Evolutionary conservation across 2,329 filamentous ascomycete genomes (phyloP), one percentile per base, ranked within the genome.

Genomic region (Alternaria tenuissima): DNA sequence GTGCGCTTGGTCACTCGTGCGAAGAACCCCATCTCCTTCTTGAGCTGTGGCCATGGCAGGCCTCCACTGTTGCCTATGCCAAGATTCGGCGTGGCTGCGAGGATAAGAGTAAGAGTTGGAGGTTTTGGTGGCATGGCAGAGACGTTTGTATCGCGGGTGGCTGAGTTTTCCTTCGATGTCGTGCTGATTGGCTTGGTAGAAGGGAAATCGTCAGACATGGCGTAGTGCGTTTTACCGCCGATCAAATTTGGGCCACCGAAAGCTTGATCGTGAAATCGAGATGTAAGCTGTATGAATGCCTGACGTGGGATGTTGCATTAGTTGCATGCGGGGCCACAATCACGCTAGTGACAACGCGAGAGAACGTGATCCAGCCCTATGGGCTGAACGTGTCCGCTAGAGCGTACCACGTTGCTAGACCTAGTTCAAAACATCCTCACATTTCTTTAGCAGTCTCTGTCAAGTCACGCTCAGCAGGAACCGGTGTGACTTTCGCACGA

Each of bases 21-120:
- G 78, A 99, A 99, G 78, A 97, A 98, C 39, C 89, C 88, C 93
- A 99, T 97, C 80, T 99, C 95, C 64, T 91, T 89, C 79, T 89
- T 92, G 34, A 98, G 86, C 43, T 91, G 90, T 0, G 90, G 92
- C 95, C 95, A 99, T 4, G 95, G 95, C 55, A 99, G 87, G 4
- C 84, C 86, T 61, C 93, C 93, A 61, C 85, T 84, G 47, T 87
- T 85, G 60, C 95, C 95, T 72, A 99, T 98, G 76, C 95, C 95
- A 83, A 97, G 92, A 71, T 84, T 87, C 53, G 90, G 89, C n/a
- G 94, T 96, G 18, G 94, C 90, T n/a, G 92, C 94, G 71, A 97
- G 93, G 78, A 98, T 91, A 71, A 97, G 87, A n/a, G 93, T 97
- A 55, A 97, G 83, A 67, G 92, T 62, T 41, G 89, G 54, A 82